Conservation (phyloP, 2,329 filamentous ascomycete genomes). For the Ascochyta koolunga region DNA sequence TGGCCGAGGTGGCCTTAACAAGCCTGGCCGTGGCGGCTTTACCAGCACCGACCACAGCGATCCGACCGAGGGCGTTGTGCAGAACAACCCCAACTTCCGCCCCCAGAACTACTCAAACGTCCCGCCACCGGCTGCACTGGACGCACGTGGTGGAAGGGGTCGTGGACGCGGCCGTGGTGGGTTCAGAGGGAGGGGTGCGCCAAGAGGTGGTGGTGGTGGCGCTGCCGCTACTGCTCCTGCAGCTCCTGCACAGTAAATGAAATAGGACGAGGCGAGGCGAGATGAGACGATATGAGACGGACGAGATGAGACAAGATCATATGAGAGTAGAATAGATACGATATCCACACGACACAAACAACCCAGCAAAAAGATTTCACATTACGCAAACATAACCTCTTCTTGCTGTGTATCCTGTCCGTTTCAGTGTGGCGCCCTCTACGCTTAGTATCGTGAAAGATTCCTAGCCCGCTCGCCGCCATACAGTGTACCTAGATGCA, state of each 20-base stretch:
- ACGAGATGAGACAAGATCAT: too few species aligned
- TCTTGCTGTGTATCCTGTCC: too few species aligned
- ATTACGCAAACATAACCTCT: too few species aligned
- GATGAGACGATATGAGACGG: too few species aligned
- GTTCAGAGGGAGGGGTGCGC: constrained; percentile 37
- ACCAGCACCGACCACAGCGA: constrained; percentile 57
- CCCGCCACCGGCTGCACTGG: constrained; percentile 45
- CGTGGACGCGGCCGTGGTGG: constrained; percentile 43
- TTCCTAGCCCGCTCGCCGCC: too few species aligned
- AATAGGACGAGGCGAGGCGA: too few species aligned
- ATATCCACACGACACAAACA: too few species aligned
- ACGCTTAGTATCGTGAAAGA: too few species aligned
- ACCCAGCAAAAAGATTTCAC: too few species aligned
- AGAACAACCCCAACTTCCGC: constrained; percentile 62
- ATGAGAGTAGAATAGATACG: too few species aligned
- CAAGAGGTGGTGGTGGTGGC: constrained; percentile 32
- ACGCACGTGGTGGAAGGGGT: constrained; percentile 24
- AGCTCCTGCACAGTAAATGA: constrained; percentile 2
- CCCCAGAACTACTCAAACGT: constrained; percentile 54
- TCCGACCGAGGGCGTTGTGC: constrained; percentile 59
- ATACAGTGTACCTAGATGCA: too few species aligned
- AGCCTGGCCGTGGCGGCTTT: constrained; percentile 52
- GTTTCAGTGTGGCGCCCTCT: too few species aligned
- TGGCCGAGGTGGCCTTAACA: constrained; percentile 48
- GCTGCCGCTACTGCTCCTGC: constrained; percentile 25